Base-by-base conservation (phyloP, 495 filamentous ascomycete species). In the Annulohypoxylon moriforme region DNA sequence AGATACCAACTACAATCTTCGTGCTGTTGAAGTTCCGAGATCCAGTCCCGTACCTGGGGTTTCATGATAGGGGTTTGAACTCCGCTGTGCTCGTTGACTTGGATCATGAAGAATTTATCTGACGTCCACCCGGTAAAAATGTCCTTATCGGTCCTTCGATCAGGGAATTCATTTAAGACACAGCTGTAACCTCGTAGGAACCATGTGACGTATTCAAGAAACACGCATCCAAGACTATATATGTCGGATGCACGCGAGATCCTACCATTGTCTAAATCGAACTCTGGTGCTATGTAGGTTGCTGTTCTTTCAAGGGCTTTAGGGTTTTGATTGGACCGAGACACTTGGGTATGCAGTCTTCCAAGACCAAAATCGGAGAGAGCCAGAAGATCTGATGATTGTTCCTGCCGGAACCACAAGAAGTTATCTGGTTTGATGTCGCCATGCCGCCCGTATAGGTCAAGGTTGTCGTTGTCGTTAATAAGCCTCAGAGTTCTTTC, bases 361-460 rank as follows among this genome's bases (percentile, higher is more conserved):
- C 65, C 71, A 4, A 73, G 20, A 7, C 66, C 71, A 33, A 73
- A 73, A 34, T 73, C 71, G 4, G 60, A 69, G 6, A 73, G 36
- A 2, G 36, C 42, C 1, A 73, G 25, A 1, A 38, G 27, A 16
- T 40, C 53, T 18, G 25, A n/a, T 11, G 53, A 24, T 3, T 20
- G 8, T 13, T 24, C 34, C 0, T 31, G 58, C 13, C 44, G 22
- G 49, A 82, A 80, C 27, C 81, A 75, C 27, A 83, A 76, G 14
- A 83, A 73, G 46, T 83, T 83, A 11, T 77, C 74, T 2, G 80
- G 78, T 33, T 83, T 83, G 34, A 83, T 70, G 56, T 83, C 80
- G 4, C 80, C 79, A 56, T 83, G 81, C 4, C 71, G 55, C 11
- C 71, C 71, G 27, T 73, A 73, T 13, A 73, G 27, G n/a, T 46